Evolutionary conservation across 495 filamentous ascomycete species (phyloP), one percentile per base, ranked within the genome.

Genomic region (Penicillium herquei): DNA sequence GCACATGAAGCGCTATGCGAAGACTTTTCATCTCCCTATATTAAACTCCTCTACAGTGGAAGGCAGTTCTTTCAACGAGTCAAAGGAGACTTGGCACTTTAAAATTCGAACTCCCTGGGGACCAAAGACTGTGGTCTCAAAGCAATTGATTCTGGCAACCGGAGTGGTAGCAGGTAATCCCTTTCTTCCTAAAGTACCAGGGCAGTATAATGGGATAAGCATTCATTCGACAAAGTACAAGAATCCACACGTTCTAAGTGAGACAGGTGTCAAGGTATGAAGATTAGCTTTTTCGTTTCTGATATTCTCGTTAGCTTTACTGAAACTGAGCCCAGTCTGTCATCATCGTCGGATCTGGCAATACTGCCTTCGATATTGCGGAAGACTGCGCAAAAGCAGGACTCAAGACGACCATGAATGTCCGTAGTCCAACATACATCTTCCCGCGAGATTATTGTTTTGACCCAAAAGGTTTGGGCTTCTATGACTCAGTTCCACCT

Each of bases 351-450:
- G 40, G 40, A 21, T 42, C 40, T 7, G 40, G 16, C 4, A 42
- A 42, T 14, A 18, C 40, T 18, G 40, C 7, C 7, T 42, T 42
- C 6, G 40, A 42, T 13, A 14, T 42, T 14, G 21, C 21, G 14
- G 40, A 42, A 42, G 40, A 42, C 40, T 42, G 40, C 18, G 40
- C 40, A 42, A 42, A 42, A 18, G 40, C 40, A 8, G 40, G 40
- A 8, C 3, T 42, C 3, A 18, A 42, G 16, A 42, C 40, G 21
- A 42, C 40, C 0, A 42, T 42, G 1, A 18, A 18, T 42, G 40
- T 18, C 16, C 40, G 40, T 21, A 42, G 40, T 11, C 40, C 40
- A 10, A 42, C 40, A 42, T 42, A 42, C 6, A 42, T 42, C 3
- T 42, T 42, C 11, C 40, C 40, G 6, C 21, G 40, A 18, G 40